Evolutionary conservation across 257 asterid genomes (phyloP).

Genomic region (Petunia secreta): DNA sequence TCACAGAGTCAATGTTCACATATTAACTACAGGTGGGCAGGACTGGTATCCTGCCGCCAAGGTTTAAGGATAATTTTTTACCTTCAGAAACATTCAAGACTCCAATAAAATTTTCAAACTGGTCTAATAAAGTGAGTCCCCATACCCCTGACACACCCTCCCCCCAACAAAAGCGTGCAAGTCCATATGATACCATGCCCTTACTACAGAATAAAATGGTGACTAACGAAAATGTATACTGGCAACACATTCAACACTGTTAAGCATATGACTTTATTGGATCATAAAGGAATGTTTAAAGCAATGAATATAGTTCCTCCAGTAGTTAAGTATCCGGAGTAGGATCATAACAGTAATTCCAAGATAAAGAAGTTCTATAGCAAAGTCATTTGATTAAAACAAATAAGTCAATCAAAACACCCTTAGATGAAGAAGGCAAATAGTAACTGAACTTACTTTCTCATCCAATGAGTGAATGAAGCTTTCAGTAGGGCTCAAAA

Average conservation of each 20-base stretch:
- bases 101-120: background rate
- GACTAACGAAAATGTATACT: background rate
- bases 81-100: constrained; percentile 12
- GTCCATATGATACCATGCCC: background rate
- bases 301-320: constrained; percentile 6
- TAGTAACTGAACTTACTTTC: constrained; percentile 51
- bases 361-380: background rate
- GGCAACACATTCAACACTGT: background rate
- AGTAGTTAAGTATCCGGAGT: background rate
- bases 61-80: constrained; percentile 1
- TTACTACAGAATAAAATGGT: background rate
- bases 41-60: background rate
- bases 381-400: background rate
- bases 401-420: constrained; percentile 15
- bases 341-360: constrained; percentile 12
- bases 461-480: constrained; percentile 84
- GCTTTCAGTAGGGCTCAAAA: constrained; percentile 79
- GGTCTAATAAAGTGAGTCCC: background rate
- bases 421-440: background rate
- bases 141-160: background rate
- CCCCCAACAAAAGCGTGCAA: background rate
- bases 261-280: background rate
- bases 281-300: background rate
- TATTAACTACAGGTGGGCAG: constrained; percentile 11
- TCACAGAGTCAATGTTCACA: background rate